A percentile compares a stretch with the other conserved stretches of the same genome.
Evolutionary conservation across 768 basidiomycete species (phyloP).

Genomic region (Tylopilus sp.): DNA sequence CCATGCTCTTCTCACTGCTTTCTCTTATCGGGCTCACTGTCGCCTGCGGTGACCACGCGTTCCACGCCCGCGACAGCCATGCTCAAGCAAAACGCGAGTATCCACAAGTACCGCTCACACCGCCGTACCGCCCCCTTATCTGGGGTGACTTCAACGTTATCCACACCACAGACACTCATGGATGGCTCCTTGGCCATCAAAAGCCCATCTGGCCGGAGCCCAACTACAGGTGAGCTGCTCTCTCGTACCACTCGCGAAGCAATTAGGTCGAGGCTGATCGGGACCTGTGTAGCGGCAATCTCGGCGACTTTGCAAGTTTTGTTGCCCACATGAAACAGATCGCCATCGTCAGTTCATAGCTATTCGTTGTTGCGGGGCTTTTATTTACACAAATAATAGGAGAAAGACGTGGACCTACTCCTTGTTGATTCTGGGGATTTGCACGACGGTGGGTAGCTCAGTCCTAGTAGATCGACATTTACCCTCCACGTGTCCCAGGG

Average conservation of each 20-base stretch:
- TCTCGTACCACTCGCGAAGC: background rate
- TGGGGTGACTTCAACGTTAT: too few species aligned
- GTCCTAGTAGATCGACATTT: background rate
- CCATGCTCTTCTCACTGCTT: conserved; percentile 19
- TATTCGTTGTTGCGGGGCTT: background rate
- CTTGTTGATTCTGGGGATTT: too few species aligned
- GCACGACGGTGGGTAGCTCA: conserved; percentile 49
- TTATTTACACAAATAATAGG: conserved; percentile 26
- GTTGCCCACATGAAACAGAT: conserved; percentile 79
- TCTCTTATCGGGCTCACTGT: conserved; percentile 16
- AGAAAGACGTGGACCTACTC: conserved; percentile 78
- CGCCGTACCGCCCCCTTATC: conserved; percentile 65
- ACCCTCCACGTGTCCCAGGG: conserved; percentile 36
- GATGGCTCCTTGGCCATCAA: too few species aligned
- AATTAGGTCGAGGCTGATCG: background rate
- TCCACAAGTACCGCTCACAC: conserved; percentile 43
- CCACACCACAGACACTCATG: too few species aligned
- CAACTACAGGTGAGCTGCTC: conserved; percentile 54
- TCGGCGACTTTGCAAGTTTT: conserved; percentile 83
- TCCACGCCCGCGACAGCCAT: conserved; percentile 30
- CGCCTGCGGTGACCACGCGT: conserved; percentile 22
- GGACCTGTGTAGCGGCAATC: conserved; percentile 45
- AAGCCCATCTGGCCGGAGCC: conserved; percentile 71
- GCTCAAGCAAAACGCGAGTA: conserved; percentile 37
- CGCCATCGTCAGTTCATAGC: conserved; percentile 31